Evolutionary conservation across 352 stramenopile species (phyloP).

Genomic region (Globisporangium uncinulatum): DNA sequence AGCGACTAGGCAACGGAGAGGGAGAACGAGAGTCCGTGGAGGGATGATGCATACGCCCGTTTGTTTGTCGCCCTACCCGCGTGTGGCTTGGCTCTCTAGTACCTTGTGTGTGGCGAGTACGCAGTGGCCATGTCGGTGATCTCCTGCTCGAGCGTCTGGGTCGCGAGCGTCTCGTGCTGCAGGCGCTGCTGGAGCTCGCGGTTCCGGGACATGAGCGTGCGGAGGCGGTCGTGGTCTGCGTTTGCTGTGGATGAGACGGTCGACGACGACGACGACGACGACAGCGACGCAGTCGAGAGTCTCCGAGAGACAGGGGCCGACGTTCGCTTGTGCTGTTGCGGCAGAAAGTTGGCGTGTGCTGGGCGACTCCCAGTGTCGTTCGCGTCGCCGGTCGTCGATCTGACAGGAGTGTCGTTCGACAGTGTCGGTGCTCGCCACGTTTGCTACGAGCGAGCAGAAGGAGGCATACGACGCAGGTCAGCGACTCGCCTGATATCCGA

Average conservation of each 20-base stretch:
- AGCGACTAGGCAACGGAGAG: no score
- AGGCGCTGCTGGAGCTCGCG: constrained; percentile 70
- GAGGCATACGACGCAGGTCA: background rate
- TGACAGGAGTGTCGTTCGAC: background rate
- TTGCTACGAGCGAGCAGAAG: constrained; percentile 1
- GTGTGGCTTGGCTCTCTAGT: background rate
- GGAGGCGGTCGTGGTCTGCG: constrained; percentile 62
- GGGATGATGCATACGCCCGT: no score
- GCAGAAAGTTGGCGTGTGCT: background rate
- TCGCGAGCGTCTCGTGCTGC: constrained; percentile 65
- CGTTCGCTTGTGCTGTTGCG: background rate
- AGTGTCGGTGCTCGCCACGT: constrained; percentile 6
- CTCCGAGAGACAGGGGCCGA: constrained; percentile 14
- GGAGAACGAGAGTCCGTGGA: no score
- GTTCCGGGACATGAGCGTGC: constrained; percentile 71
- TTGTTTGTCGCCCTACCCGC: background rate
- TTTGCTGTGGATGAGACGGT: constrained; percentile 16
- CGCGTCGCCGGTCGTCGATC: background rate
- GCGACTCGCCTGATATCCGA: background rate
- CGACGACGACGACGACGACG: constrained; percentile 24
- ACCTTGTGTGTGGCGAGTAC: background rate
- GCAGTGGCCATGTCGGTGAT: constrained; percentile 57
- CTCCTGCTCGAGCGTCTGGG: constrained; percentile 62
- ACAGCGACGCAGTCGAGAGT: constrained; percentile 29
- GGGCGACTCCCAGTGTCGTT: background rate